Evolutionary conservation across 371 early-diverging fungal species (phyloP).

Genomic region (Batkoa obscura): DNA sequence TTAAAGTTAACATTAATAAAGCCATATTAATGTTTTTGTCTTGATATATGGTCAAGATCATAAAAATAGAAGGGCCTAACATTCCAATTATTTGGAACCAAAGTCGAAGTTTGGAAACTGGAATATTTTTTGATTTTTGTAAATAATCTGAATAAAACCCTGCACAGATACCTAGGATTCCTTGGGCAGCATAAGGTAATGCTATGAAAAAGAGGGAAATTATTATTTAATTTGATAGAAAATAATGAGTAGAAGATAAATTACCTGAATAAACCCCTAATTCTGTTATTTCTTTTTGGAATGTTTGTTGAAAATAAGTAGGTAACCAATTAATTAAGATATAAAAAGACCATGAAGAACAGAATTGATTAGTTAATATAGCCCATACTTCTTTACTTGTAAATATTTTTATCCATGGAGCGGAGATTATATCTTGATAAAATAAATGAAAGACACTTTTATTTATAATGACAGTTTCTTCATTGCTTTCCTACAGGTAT

Average conservation of each 20-base stretch:
- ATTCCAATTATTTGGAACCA: background rate
- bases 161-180: background rate
- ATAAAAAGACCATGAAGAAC: constrained; percentile 1
- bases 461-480: background rate
- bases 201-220: background rate
- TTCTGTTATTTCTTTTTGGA: background rate
- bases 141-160: background rate
- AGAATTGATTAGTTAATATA: constrained; percentile 2
- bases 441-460: too few relatives aligned
- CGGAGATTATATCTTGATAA: too few relatives aligned
- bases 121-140: too few relatives aligned
- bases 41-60: background rate
- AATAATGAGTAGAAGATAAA: background rate
- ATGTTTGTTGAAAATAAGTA: background rate
- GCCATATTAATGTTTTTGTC: background rate
- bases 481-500: background rate
- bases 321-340: background rate
- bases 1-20: background rate
- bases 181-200: constrained; percentile 1
- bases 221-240: background rate
- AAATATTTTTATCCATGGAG: background rate
- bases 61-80: background rate
- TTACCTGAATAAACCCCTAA: constrained; percentile 2
- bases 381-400: background rate
- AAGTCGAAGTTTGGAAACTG: background rate